Evolutionary conservation across 2,329 filamentous ascomycete species (phyloP).

Genomic region (Talaromyces piceae): DNA sequence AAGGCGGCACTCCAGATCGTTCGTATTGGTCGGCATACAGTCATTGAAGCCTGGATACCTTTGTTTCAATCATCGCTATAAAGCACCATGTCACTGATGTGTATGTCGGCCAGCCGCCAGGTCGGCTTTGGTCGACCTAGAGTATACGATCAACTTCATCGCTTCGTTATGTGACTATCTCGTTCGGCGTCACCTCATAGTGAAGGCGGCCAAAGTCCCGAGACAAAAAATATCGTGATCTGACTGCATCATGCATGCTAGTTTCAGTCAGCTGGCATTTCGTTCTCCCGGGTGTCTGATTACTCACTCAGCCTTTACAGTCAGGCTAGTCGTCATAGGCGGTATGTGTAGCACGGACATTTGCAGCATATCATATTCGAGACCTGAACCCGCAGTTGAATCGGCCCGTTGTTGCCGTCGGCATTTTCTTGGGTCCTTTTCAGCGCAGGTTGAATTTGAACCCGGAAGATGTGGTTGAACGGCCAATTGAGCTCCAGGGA

Average conservation of each 20-base stretch:
- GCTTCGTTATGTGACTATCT: no score
- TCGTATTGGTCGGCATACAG: background rate
- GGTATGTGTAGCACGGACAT: background rate
- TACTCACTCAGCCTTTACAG: background rate
- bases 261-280: background rate
- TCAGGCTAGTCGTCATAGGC: background rate
- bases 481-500: background rate
- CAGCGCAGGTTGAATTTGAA: background rate
- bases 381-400: background rate
- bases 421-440: background rate
- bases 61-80: no score
- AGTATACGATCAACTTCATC: no score
- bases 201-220: background rate
- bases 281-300: background rate
- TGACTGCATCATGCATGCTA: slow-evolving; percentile 1
- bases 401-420: background rate
- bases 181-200: background rate
- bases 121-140: background rate
- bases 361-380: background rate
- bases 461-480: background rate
- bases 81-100: no score
- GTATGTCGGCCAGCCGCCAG: background rate
- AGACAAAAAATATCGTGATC: background rate
- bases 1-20: background rate
- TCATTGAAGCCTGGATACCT: no score